Evolutionary conservation across 1,284 basidiomycete genomes (phyloP).

Genomic region (Amylostereum chailletii): DNA sequence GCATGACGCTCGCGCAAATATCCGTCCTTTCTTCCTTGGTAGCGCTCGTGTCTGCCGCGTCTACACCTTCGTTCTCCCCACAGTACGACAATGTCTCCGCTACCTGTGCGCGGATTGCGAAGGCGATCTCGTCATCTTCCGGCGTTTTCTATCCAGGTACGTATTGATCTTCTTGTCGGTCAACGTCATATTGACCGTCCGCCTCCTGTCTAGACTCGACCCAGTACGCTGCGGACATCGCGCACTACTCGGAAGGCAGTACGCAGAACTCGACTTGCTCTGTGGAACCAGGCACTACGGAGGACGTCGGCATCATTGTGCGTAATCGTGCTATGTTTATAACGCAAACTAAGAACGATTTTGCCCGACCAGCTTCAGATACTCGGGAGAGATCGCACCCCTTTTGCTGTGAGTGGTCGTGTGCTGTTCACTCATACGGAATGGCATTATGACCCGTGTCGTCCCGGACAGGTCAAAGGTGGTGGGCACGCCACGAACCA

Average conservation of each 20-base stretch:
- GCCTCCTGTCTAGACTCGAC: constrained; percentile 9
- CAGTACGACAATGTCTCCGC: not conserved
- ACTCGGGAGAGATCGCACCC: not conserved
- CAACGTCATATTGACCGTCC: not conserved
- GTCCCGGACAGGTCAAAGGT: constrained; percentile 35
- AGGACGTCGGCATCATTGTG: constrained; percentile 36
- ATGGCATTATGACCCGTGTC: not conserved
- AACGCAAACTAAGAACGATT: not conserved
- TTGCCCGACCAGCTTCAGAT: not conserved
- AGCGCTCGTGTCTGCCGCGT: too few species aligned
- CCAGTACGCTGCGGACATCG: constrained; percentile 29
- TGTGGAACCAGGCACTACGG: constrained; percentile 38
- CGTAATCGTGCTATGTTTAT: not conserved
- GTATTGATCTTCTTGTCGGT: not conserved
- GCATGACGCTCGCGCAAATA: too few species aligned
- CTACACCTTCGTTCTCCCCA: not conserved
- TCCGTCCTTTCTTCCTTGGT: too few species aligned
- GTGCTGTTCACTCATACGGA: not conserved
- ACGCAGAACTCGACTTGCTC: constrained; percentile 32
- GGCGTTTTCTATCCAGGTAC: constrained; percentile 20
- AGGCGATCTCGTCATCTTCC: constrained; percentile 11
- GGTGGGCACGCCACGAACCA: constrained; percentile 43
- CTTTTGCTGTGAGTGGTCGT: too few species aligned
- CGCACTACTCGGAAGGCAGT: constrained; percentile 37
- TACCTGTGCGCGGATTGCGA: constrained; percentile 1